Evolutionary conservation across 768 basidiomycete species (phyloP).

Genomic region (Lactarius akahatsu): DNA sequence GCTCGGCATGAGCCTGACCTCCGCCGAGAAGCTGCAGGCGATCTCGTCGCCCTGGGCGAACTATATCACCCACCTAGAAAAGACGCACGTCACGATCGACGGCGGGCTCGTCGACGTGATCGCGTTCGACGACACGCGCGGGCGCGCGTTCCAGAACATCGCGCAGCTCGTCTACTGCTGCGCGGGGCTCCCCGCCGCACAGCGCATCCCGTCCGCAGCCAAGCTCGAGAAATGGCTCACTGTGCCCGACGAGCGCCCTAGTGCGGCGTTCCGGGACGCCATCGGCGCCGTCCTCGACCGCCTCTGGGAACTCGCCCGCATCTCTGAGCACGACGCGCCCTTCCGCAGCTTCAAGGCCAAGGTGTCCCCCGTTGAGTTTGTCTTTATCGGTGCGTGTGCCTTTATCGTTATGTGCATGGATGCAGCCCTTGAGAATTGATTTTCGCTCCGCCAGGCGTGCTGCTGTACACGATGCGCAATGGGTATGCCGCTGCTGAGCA

Average conservation of each 20-base stretch:
- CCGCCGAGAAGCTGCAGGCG: slow-evolving; percentile 79
- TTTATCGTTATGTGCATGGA: no score
- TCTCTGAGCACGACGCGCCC: slow-evolving; percentile 36
- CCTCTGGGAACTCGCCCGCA: slow-evolving; percentile 53
- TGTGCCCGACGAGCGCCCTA: slow-evolving; percentile 39
- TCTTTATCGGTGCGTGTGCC: slow-evolving; percentile 68
- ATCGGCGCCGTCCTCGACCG: slow-evolving; percentile 53
- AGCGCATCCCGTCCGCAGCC: slow-evolving; percentile 44
- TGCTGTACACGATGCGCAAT: slow-evolving; percentile 56
- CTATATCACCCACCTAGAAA: slow-evolving; percentile 62
- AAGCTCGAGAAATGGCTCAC: slow-evolving; percentile 53
- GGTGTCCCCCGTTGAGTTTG: slow-evolving; percentile 72
- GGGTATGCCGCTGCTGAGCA: slow-evolving; percentile 43
- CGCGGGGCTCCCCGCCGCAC: slow-evolving; percentile 44
- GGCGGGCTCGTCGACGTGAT: slow-evolving; percentile 58
- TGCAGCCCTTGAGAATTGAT: no score
- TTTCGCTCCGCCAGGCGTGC: slow-evolving; percentile 49
- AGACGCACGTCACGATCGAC: slow-evolving; percentile 54
- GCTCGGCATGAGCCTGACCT: slow-evolving; percentile 68
- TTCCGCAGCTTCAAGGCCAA: slow-evolving; percentile 45
- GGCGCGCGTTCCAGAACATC: slow-evolving; percentile 71
- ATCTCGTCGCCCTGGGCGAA: slow-evolving; percentile 67
- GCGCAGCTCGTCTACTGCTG: slow-evolving; percentile 71
- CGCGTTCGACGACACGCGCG: slow-evolving; percentile 64
- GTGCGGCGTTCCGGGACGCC: slow-evolving; percentile 48